phyloP scores from a whole-genome alignment of 345 rosid species.

The Hypericum androsaemum region DNA sequence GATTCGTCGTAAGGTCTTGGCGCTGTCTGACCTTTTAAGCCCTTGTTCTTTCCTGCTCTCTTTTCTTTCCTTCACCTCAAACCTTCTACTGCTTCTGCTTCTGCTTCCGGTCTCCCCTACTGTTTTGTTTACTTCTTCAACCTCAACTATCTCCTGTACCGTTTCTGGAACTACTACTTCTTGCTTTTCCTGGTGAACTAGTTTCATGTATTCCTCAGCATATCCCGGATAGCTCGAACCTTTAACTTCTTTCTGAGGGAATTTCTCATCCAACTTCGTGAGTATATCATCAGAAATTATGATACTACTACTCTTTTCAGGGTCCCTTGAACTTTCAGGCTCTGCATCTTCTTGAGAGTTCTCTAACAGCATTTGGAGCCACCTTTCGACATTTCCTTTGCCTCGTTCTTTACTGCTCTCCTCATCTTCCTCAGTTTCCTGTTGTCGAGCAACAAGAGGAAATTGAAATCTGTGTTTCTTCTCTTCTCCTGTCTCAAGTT shows the following conservation, averaged over 20 bases:
- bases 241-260: slow-evolving; percentile 37
- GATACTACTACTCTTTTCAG: slow-evolving; percentile 15
- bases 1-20: slow-evolving; percentile 61
- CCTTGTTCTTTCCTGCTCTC: slow-evolving; percentile 39
- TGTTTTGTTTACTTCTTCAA: slow-evolving; percentile 14
- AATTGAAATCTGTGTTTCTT: slow-evolving; percentile 25
- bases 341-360: slow-evolving; percentile 34
- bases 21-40: slow-evolving; percentile 65
- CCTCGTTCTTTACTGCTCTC: slow-evolving; percentile 68
- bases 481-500: slow-evolving; percentile 30
- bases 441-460: slow-evolving; percentile 20
- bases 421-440: slow-evolving; percentile 62
- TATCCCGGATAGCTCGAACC: background rate
- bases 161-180: no score
- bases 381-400: slow-evolving; percentile 84
- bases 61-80: slow-evolving; percentile 31
- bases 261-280: slow-evolving; percentile 39
- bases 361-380: slow-evolving; percentile 79
- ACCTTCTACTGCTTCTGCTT: slow-evolving; percentile 17
- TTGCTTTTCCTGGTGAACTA: no score
- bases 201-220: no score
- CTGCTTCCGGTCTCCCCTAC: background rate
- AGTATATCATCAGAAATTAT: slow-evolving; percentile 36
- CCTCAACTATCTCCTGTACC: slow-evolving; percentile 12
- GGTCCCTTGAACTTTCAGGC: slow-evolving; percentile 19